A percentile compares a stretch with the other conserved stretches of the same genome.
Evolutionary conservation across 208 protist species (phyloP).

Genomic region (Trypanosoma boissoni): DNA sequence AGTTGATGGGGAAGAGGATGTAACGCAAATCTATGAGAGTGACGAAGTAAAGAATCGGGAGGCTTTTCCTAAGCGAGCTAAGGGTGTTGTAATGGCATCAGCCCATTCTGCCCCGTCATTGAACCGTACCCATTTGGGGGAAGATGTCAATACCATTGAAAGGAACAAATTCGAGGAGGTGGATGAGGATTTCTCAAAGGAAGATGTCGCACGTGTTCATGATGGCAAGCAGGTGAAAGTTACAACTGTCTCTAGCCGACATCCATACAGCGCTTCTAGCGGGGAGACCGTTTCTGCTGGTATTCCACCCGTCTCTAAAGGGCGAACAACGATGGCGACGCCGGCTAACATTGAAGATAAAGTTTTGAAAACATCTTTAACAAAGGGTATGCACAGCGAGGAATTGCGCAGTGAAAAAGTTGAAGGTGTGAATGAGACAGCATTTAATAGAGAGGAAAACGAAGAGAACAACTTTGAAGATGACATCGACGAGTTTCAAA

Average conservation of each 20-base stretch:
- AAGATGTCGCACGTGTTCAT: too few species aligned
- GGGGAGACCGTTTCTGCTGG: too few species aligned
- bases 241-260: not conserved
- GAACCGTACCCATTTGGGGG: too few species aligned
- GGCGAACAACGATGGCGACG: too few species aligned
- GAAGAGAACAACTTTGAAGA: conserved; percentile 3
- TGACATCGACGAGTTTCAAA: conserved; percentile 32
- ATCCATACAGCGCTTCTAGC: too few species aligned
- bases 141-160: conserved; percentile 55
- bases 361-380: too few species aligned
- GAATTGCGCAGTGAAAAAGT: conserved; percentile 1
- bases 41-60: not conserved
- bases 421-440: conserved; percentile 6
- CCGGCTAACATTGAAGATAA: too few species aligned
- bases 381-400: too few species aligned
- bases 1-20: conserved; percentile 33
- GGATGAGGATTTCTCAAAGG: too few species aligned
- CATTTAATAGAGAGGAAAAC: conserved; percentile 11
- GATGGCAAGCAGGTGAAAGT: too few species aligned
- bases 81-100: not conserved
- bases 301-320: too few species aligned
- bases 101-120: not conserved
- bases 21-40: conserved; percentile 6
- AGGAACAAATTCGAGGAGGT: conserved; percentile 77
- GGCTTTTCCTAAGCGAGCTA: not conserved